phyloP scores from a whole-genome alignment of 2,329 filamentous ascomycete genomes.

The Botrytis cinerea region DNA sequence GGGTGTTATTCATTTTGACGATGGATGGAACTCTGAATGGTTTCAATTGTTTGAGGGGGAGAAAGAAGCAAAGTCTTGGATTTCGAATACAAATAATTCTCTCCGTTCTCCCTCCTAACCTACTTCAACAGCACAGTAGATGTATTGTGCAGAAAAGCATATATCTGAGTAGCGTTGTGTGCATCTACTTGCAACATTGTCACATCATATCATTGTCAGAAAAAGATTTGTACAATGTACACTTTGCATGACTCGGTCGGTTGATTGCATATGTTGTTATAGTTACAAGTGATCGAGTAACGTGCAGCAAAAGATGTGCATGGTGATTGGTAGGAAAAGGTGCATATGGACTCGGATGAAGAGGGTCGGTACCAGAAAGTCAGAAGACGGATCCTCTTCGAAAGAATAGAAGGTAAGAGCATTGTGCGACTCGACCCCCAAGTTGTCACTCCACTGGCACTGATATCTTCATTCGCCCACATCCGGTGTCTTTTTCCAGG shows the following conservation, averaged over 20 bases:
- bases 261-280: slow-evolving; percentile 26
- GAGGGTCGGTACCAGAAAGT: slow-evolving; percentile 22
- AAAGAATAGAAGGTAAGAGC: slow-evolving; percentile 9
- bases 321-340: slow-evolving; percentile 18
- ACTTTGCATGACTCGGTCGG: slow-evolving; percentile 27
- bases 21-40: slow-evolving; percentile 11
- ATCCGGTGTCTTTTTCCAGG: not conserved
- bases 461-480: not conserved
- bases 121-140: not conserved
- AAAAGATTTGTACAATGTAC: slow-evolving; percentile 16
- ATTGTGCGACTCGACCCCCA: slow-evolving; percentile 16
- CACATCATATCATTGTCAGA: slow-evolving; percentile 10
- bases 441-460: not conserved
- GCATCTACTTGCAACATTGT: slow-evolving; percentile 12
- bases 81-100: not conserved
- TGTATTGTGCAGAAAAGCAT: not conserved
- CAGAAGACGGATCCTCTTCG: slow-evolving; percentile 15
- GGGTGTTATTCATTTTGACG: not conserved
- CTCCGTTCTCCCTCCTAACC: not conserved
- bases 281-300: slow-evolving; percentile 23
- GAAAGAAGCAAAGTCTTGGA: not conserved
- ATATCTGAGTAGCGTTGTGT: not conserved
- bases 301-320: slow-evolving; percentile 18
- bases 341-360: slow-evolving; percentile 17
- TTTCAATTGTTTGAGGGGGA: not conserved